A percentile compares a stretch with the other conserved stretches of the same genome.
Evolutionary conservation across 306 rosid genomes (phyloP).

Genomic region (Quercus aquifolioides): DNA sequence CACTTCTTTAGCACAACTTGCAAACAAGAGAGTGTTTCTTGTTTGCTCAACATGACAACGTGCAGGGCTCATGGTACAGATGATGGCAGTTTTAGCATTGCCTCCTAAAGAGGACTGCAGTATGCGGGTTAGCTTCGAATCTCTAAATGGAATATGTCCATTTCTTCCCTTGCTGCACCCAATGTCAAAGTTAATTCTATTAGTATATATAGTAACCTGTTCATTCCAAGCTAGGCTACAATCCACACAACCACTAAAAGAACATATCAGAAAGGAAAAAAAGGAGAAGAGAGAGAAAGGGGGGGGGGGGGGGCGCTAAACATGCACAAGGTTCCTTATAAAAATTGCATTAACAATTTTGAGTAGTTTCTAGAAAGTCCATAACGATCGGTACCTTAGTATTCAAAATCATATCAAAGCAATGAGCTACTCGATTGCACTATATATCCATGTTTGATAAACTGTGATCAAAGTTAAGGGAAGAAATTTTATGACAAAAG

Average conservation of each 20-base stretch:
- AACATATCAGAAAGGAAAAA: neutral
- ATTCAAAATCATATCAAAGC: neutral
- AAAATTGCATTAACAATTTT: neutral
- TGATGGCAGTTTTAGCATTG: conserved; percentile 94
- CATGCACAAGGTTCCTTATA: conserved; percentile 9
- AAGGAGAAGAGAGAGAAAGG: rapidly evolving
- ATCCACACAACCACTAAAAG: conserved; percentile 2
- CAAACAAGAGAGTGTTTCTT: conserved; percentile 97
- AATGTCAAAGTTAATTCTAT: conserved; percentile 11
- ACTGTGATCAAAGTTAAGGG: neutral
- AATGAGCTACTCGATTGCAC: neutral
- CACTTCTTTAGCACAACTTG: conserved; percentile 97
- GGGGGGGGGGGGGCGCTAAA: neutral
- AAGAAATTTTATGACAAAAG: neutral
- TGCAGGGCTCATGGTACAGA: conserved; percentile 98
- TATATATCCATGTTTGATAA: neutral
- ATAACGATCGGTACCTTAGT: conserved; percentile 2
- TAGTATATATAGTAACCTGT: neutral
- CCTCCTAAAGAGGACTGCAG: conserved; percentile 97
- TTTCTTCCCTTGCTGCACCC: conserved; percentile 92
- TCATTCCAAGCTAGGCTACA: neutral
- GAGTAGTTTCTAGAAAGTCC: conserved; percentile 8
- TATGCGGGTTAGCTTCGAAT: conserved; percentile 97
- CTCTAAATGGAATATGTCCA: conserved; percentile 96
- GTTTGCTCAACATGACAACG: conserved; percentile 85